Evolutionary conservation across 2,329 filamentous ascomycete species (phyloP).

Genomic region (Penicillium aurantiogriseum): DNA sequence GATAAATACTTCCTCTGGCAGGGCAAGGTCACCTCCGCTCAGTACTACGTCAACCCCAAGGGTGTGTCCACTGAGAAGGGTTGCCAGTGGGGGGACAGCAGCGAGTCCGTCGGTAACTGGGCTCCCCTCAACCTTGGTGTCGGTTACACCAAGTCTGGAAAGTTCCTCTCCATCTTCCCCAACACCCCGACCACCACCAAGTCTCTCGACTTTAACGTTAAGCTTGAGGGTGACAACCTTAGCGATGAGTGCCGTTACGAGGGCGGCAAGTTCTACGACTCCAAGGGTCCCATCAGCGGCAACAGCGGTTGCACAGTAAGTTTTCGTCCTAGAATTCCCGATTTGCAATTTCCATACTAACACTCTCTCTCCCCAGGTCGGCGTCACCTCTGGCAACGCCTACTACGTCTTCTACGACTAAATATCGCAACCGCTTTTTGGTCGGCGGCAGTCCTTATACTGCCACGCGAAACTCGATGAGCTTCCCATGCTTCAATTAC

Average conservation of each 20-base stretch:
- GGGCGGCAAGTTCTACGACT: conserved; percentile 61
- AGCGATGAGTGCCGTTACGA: conserved; percentile 64
- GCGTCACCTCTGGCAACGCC: conserved; percentile 50
- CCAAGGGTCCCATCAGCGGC: conserved; percentile 44
- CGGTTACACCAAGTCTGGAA: conserved; percentile 64
- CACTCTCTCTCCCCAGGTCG: conserved; percentile 40
- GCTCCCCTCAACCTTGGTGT: conserved; percentile 83
- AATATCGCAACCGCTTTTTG: conserved; percentile 6
- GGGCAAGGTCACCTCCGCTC: conserved; percentile 73
- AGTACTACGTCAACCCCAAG: conserved; percentile 93
- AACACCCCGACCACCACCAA: conserved; percentile 73
- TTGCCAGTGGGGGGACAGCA: conserved; percentile 73
- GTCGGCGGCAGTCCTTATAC: conserved; percentile 10
- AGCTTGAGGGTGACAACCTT: conserved; percentile 66
- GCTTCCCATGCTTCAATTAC: conserved; percentile 1
- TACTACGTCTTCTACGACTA: conserved; percentile 47
- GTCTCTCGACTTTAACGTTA: conserved; percentile 73
- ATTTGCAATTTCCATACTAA: conserved; percentile 9
- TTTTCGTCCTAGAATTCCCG: conserved; percentile 21
- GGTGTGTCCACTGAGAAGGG: conserved; percentile 65
- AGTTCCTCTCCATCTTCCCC: conserved; percentile 80
- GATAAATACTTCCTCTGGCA: conserved; percentile 75
- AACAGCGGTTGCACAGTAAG: conserved; percentile 76
- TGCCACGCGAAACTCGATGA: conserved; percentile 15
- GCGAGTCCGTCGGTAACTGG: conserved; percentile 69